Evolutionary conservation across 2,329 filamentous ascomycete species (phyloP).

Genomic region (Penicillium italicum): DNA sequence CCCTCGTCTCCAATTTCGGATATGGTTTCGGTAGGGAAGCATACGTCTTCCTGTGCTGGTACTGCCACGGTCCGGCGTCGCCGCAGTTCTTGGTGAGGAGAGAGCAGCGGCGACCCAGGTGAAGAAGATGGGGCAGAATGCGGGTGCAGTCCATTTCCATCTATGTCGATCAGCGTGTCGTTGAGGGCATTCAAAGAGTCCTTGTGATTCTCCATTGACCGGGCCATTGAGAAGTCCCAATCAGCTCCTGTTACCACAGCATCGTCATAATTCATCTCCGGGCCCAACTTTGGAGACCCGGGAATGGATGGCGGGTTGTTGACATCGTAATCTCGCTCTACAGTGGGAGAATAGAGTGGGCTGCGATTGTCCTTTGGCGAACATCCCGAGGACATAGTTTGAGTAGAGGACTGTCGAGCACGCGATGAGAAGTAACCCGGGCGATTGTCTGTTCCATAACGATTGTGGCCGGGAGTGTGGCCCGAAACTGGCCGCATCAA

Average conservation of each 20-base stretch:
- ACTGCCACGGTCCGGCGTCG: constrained; percentile 59
- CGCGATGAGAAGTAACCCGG: constrained; percentile 26
- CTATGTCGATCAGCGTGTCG: constrained; percentile 47
- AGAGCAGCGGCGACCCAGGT: constrained; percentile 39
- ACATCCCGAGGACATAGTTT: constrained; percentile 29
- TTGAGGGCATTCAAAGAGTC: constrained; percentile 29
- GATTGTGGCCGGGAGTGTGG: constrained; percentile 34
- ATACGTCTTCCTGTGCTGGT: constrained; percentile 80
- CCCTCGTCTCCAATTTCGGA: constrained; percentile 80
- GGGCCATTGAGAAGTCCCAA: constrained; percentile 39
- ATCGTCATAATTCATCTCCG: constrained; percentile 55
- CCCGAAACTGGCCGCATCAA: constrained; percentile 43
- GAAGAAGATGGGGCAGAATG: constrained; percentile 33
- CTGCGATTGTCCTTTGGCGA: constrained; percentile 29
- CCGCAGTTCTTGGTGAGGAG: constrained; percentile 35
- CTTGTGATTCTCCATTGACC: constrained; percentile 37
- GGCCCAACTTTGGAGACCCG: constrained; percentile 53
- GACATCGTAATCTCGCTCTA: constrained; percentile 53
- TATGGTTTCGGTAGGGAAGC: constrained; percentile 76
- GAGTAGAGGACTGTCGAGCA: constrained; percentile 26
- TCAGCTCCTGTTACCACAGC: constrained; percentile 45
- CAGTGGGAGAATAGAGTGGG: constrained; percentile 19
- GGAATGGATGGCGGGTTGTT: constrained; percentile 65
- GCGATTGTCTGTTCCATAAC: constrained; percentile 34
- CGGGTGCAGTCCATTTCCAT: constrained; percentile 27